A percentile compares a stretch with the other conserved stretches of the same genome.
Conservation (phyloP, 1,284 basidiomycete genomes). For the Trichosporon inkin region DNA sequence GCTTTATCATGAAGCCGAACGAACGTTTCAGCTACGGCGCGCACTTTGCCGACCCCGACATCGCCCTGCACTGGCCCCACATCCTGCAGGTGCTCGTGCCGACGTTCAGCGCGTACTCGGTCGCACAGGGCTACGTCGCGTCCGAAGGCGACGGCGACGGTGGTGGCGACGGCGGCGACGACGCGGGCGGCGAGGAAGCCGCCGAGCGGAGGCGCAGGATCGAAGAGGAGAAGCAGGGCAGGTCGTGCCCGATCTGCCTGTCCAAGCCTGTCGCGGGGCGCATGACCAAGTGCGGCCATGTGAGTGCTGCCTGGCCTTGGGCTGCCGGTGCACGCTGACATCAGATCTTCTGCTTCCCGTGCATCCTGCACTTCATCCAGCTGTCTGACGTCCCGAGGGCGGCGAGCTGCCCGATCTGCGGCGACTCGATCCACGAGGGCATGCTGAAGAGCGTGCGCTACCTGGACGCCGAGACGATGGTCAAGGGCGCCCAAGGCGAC, state of each 20-base stretch:
- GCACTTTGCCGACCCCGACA: slow-evolving; percentile 91
- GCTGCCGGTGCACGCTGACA: neutral
- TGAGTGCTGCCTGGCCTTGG: slow-evolving; percentile 53
- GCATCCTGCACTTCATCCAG: slow-evolving; percentile 72
- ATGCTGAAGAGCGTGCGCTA: slow-evolving; percentile 86
- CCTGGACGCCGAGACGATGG: slow-evolving; percentile 43
- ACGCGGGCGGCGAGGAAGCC: slow-evolving; percentile 37
- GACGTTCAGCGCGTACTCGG: slow-evolving; percentile 55
- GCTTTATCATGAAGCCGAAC: slow-evolving; percentile 85
- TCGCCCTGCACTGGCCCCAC: slow-evolving; percentile 93
- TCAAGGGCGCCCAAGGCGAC: slow-evolving; percentile 31
- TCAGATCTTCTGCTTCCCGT: slow-evolving; percentile 27
- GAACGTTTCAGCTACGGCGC: slow-evolving; percentile 76
- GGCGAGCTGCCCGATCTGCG: slow-evolving; percentile 91
- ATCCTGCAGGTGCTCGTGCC: slow-evolving; percentile 92
- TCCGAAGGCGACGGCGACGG: slow-evolving; percentile 33
- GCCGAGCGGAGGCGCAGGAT: slow-evolving; percentile 30
- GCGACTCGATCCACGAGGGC: slow-evolving; percentile 83
- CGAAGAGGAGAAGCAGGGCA: slow-evolving; percentile 50
- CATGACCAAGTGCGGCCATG: slow-evolving; percentile 97
- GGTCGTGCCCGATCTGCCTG: slow-evolving; percentile 91
- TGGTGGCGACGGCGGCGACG: slow-evolving; percentile 32
- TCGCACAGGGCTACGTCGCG: slow-evolving; percentile 47
- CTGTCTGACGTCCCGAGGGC: slow-evolving; percentile 75
- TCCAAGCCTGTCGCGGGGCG: slow-evolving; percentile 76